A percentile compares a stretch with the other conserved stretches of the same genome.
Evolutionary conservation across 176 grass and related monocot species (phyloP).

Genomic region (Ensete glaucum): DNA sequence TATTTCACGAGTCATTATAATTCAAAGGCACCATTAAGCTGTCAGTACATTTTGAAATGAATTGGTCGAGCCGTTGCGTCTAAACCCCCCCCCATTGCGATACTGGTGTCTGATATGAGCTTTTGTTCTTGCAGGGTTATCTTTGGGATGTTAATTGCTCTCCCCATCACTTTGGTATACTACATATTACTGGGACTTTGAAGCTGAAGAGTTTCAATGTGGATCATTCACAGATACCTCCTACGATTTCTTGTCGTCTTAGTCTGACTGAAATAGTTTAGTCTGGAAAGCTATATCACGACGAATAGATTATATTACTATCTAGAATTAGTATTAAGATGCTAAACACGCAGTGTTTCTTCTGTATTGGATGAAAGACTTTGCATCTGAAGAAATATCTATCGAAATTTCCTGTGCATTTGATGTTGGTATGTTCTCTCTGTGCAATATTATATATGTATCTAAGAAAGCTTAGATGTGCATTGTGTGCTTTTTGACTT

Average conservation of each 20-base stretch:
- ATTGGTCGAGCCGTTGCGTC: not conserved
- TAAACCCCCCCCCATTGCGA: not conserved
- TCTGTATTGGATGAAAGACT: not conserved
- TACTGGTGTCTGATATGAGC: not conserved
- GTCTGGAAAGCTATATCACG: not conserved
- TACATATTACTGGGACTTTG: slow-evolving; percentile 48
- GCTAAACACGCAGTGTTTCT: not conserved
- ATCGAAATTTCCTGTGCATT: not conserved
- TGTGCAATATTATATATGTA: too few species aligned
- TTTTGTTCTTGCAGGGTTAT: slow-evolving; percentile 34
- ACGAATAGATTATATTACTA: not conserved
- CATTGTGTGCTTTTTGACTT: too few species aligned
- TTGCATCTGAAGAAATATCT: not conserved
- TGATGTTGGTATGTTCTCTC: not conserved
- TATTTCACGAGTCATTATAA: too few species aligned
- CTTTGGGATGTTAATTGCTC: slow-evolving; percentile 47
- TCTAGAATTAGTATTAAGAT: not conserved
- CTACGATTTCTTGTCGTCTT: not conserved
- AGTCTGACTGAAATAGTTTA: not conserved
- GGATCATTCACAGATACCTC: not conserved
- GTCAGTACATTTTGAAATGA: too few species aligned
- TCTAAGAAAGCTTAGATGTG: too few species aligned
- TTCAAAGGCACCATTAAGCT: too few species aligned
- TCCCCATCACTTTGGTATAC: slow-evolving; percentile 44
- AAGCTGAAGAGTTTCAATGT: slow-evolving; percentile 5